Base-by-base conservation (phyloP, 768 basidiomycete species). In the Panaeolus papilionaceus region DNA sequence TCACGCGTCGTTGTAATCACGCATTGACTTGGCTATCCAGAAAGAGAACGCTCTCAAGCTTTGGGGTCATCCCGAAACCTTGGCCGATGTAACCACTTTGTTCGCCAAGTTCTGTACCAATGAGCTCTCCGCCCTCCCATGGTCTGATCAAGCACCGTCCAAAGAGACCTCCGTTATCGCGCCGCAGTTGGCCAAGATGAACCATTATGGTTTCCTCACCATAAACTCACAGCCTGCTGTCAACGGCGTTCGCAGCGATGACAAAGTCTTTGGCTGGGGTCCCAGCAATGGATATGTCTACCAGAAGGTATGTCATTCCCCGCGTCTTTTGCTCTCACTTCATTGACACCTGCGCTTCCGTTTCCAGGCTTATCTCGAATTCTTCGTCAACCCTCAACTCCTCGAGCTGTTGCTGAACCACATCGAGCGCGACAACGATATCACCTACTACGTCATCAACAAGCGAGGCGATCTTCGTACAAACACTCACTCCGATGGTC, bases 221-320 rank as follows among this genome's bases (percentile, higher is more conserved):
- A 98, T 98, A 82, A 98, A 98, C 79, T 96, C 94, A 26, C 96
- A 98, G 77, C 96, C 96, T 10, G 96, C 95, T 2, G 96, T 98
- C 38, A 94, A 97, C 74, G 96, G 95, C 61, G 92, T 86, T 9
- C 82, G 85, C 69, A 96, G 94, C 73, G 91, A 94, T 65, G 92
- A 98, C 78, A 88, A 89, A 69, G 82, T 88, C 5, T 92, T 93
- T 75, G 96, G 96, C 14, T 98, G 96, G 96, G 96, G 96, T 18
- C 96, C 96, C 10, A 82, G 88, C 47, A 94, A 96, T 64, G 96
- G 96, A 5, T 98, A 93, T 71, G 91, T 98, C 23, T 98, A 98
- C 78, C 96, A 98, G 78, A 98, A 98, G 88, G 94, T 91, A 63
- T 38, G 73, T 44, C 33, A 49, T 8, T 66, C 61, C 16, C 28